Conservation (phyloP, 2,329 filamentous ascomycete genomes). For the Fusarium paranaense region DNA sequence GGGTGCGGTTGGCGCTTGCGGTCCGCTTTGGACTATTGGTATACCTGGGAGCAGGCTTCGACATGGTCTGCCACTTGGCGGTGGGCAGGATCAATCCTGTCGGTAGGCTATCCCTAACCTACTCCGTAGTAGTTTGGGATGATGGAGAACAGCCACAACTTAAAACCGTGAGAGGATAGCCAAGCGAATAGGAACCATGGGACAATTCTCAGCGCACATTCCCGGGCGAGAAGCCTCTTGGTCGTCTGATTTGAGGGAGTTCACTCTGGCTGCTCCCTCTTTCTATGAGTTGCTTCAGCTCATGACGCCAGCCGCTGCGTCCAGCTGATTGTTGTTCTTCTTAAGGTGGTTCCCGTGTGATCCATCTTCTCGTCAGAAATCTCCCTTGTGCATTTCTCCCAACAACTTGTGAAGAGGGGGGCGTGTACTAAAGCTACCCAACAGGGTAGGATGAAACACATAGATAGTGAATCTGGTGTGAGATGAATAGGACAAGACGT, state of each 20-base stretch:
- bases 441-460: conserved; percentile 14
- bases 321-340: not conserved
- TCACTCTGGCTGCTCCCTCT: not conserved
- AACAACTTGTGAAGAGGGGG: conserved; percentile 11
- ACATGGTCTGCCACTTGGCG: not conserved
- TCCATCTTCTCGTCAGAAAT: not conserved
- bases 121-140: not conserved
- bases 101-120: not conserved
- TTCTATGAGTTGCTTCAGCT: not conserved
- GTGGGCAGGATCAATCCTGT: not conserved
- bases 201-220: not conserved
- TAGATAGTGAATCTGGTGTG: not conserved
- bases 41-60: conserved; percentile 3
- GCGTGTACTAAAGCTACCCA: not conserved
- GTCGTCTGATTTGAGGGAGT: not conserved
- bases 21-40: conserved; percentile 17
- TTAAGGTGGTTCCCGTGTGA: not conserved
- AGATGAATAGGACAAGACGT: not conserved
- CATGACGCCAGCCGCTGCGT: not conserved
- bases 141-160: conserved; percentile 3
- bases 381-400: not conserved
- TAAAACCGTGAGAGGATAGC: not conserved
- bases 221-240: not conserved
- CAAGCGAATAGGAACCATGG: not conserved
- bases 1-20: conserved; percentile 15